Percentiles rank a stretch among this genome's conserved stretches.
These are phyloP conservation scores for Triticum timopheevii DNA, from an alignment of 176 grass and related monocot genomes.

Conservation along the genomic window DNA sequence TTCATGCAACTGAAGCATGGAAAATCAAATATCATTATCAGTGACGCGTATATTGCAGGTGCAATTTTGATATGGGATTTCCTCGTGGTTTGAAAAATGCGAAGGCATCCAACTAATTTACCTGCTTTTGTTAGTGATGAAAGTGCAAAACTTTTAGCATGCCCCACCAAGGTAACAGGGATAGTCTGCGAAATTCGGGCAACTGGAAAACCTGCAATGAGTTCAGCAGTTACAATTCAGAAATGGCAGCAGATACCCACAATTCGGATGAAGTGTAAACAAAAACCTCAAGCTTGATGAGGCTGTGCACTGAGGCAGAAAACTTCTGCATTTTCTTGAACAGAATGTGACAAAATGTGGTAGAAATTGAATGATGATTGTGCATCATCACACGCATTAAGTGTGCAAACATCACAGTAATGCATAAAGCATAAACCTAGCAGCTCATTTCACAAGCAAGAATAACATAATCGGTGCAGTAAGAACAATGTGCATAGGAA, in stretches of 20 bases:
- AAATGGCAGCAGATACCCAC: not conserved
- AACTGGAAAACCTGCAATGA: not conserved
- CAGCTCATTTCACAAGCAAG: not conserved
- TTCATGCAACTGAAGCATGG: not conserved
- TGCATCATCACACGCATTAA: not conserved
- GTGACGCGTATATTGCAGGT: not conserved
- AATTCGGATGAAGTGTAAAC: not conserved
- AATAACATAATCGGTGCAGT: not conserved
- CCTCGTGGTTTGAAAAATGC: not conserved
- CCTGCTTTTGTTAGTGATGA: not conserved
- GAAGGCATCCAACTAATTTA: not conserved
- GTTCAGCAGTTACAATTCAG: not conserved
- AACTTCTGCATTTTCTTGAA: not conserved
- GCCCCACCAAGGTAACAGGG: not conserved
- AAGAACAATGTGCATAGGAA: not conserved
- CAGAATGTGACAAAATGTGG: not conserved
- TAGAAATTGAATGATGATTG: not conserved
- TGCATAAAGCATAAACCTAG: not conserved
- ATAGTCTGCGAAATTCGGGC: not conserved
- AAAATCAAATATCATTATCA: constrained; percentile 4
- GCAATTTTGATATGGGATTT: not conserved
- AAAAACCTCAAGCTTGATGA: not conserved
- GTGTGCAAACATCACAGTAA: not conserved
- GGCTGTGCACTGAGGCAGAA: not conserved
- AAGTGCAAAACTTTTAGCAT: not conserved